phyloP scores from a whole-genome alignment of 2,329 filamentous ascomycete species.

The Cladosporium halotolerans region DNA sequence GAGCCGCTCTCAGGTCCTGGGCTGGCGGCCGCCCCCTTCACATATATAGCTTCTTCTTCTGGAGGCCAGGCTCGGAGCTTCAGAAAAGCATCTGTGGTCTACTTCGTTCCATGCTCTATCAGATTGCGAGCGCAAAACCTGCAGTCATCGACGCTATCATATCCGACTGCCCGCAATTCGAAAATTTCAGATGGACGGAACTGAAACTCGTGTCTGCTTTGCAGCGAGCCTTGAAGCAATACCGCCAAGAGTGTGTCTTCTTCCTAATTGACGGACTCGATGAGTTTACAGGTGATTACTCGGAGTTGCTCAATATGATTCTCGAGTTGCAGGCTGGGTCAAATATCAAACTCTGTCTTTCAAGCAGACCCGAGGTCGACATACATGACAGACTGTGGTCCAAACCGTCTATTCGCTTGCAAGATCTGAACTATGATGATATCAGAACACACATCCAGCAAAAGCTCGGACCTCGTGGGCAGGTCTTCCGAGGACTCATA shows the following conservation, averaged over 20 bases:
- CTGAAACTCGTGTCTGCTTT: too few relatives aligned
- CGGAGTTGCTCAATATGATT: not conserved
- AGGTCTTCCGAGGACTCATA: not conserved
- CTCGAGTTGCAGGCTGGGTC: not conserved
- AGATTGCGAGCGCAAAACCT: too few relatives aligned
- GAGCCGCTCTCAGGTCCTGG: too few relatives aligned
- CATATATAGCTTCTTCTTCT: constrained; percentile 2
- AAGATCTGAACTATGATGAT: constrained; percentile 1
- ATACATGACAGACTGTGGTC: not conserved
- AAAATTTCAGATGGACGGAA: too few relatives aligned
- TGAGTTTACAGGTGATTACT: not conserved
- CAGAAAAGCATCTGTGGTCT: constrained; percentile 1
- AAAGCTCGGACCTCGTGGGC: not conserved
- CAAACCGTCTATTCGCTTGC: not conserved
- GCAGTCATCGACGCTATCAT: too few relatives aligned
- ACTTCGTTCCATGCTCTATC: not conserved
- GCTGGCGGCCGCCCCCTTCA: not conserved
- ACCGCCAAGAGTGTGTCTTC: not conserved
- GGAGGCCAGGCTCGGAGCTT: not conserved
- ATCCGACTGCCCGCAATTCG: too few relatives aligned
- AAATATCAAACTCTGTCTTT: constrained; percentile 1
- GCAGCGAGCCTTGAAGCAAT: too few relatives aligned
- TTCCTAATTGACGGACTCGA: not conserved
- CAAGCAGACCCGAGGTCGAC: not conserved
- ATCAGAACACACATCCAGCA: not conserved